These are phyloP conservation scores for Malus hybrid DNA, from an alignment of 331 rosid species.

Conservation along the genomic window DNA sequence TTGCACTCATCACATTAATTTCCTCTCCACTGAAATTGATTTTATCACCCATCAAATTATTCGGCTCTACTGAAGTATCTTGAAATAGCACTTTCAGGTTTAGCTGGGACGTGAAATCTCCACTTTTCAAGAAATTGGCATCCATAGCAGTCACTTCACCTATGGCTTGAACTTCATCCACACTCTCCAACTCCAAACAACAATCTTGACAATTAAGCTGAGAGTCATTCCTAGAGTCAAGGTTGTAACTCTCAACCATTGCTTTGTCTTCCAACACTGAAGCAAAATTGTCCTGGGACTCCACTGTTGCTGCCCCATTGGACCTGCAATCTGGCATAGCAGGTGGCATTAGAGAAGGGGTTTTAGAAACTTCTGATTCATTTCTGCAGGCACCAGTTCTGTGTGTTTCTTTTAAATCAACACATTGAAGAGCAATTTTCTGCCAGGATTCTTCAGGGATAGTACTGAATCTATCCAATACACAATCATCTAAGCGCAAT, in stretches of 20 bases:
- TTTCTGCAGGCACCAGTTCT: conserved; percentile 4
- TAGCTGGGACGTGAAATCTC: background rate
- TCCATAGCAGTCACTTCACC: background rate
- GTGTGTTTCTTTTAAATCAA: background rate
- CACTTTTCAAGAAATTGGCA: background rate
- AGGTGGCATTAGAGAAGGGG: background rate
- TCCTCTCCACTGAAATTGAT: background rate
- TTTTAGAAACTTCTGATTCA: conserved; percentile 4
- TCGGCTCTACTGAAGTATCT: background rate
- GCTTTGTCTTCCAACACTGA: background rate
- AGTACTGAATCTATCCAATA: background rate
- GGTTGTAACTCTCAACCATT: conserved; percentile 8
- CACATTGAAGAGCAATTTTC: background rate
- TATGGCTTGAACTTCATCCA: background rate
- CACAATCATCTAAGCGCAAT: background rate
- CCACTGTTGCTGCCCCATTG: background rate
- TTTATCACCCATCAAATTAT: background rate
- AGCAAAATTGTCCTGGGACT: background rate
- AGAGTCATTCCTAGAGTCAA: conserved; percentile 1
- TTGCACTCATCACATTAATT: background rate
- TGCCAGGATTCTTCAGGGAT: background rate
- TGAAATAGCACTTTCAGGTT: background rate
- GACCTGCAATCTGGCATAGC: background rate
- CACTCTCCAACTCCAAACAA: conserved; percentile 8
- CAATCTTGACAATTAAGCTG: background rate